Base-by-base conservation (phyloP, 352 stramenopile genomes). In the Pythium sukuiense region DNA sequence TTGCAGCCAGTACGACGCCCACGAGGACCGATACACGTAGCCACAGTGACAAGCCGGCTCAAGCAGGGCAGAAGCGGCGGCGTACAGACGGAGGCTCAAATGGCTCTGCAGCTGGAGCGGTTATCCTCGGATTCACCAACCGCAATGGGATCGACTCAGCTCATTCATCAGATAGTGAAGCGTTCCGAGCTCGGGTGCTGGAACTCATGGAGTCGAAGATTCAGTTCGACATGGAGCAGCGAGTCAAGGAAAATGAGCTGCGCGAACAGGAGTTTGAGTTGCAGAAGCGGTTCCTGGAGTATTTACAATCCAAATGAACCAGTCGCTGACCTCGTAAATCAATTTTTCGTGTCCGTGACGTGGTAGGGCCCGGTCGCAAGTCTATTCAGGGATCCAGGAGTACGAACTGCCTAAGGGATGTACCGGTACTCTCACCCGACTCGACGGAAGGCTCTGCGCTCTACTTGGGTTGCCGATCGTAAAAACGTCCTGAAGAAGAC, bases 161-260 rank as follows among this genome's bases (percentile, higher is more conserved):
- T 2, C 16, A 48, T 24, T 48, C 35, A 59, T 29, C 70, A 13
- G 76, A 77, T 48, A 79, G 74, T 37, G 76, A 88, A 1, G 72
- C 59, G 48, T 93, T 93, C 56, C 82, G 84, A 29, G 67, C 75
- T 24, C 76, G 81, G 8, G 72, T 95, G 33, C 65, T 95, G 49
- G 73, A 83, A 55, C 71, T 95, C 8, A 87, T 95, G 48, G 82
- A 95, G 65, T 85, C 73, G 55, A 95, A 95, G 62, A 83, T 93
- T 39, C 78, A 89, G 56, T 90, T 95, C 63, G 86, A 95, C 62
- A 90, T 89, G 78, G 79, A 91, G 45, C 86, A 95, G 58, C 81
- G 81, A 16, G 68, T 81, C 43, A 88, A 87, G 59, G 86, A 95
- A 50, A 86, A 81, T 41, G 80, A 91, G 63, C 72, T 93, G 53